phyloP scores from a whole-genome alignment of 371 early-diverging fungal species.

The Parasitella parasitica region DNA sequence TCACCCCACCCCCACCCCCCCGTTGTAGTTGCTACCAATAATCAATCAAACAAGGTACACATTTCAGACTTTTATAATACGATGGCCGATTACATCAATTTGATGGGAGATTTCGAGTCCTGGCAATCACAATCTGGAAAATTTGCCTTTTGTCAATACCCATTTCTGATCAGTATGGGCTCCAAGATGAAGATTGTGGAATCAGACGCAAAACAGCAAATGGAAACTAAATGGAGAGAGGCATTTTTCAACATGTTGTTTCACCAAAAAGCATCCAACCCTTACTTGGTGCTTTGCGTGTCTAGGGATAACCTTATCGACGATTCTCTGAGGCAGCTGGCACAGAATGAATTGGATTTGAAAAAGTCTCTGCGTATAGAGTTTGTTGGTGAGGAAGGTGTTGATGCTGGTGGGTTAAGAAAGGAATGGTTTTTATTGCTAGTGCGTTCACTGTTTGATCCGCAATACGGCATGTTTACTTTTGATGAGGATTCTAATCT shows the following conservation, averaged over 20 bases:
- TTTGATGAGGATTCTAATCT: slow-evolving; percentile 75
- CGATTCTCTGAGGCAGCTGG: slow-evolving; percentile 76
- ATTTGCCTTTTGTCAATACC: slow-evolving; percentile 89
- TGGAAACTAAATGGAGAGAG: slow-evolving; percentile 74
- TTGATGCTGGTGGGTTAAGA: slow-evolving; percentile 95
- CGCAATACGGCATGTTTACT: slow-evolving; percentile 79
- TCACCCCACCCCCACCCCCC: too few species aligned
- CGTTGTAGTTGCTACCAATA: slow-evolving; percentile 75
- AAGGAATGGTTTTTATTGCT: slow-evolving; percentile 96
- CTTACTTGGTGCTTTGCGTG: slow-evolving; percentile 79
- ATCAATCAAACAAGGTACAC: slow-evolving; percentile 57
- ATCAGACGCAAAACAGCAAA: slow-evolving; percentile 85
- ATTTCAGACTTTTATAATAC: slow-evolving; percentile 85
- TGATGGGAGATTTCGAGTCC: slow-evolving; percentile 77
- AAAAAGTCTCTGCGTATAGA: slow-evolving; percentile 85
- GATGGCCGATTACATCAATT: slow-evolving; percentile 77
- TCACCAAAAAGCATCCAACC: slow-evolving; percentile 72
- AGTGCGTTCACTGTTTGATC: slow-evolving; percentile 89
- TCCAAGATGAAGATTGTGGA: slow-evolving; percentile 89
- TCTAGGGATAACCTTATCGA: slow-evolving; percentile 83
- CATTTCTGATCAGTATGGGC: slow-evolving; percentile 83
- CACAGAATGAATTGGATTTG: slow-evolving; percentile 71
- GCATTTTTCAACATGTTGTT: slow-evolving; percentile 83
- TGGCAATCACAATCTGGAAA: slow-evolving; percentile 82
- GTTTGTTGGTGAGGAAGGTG: slow-evolving; percentile 88